Base-by-base conservation (phyloP, 78 protist genomes). In the Tieghemostelium lacteum region DNA sequence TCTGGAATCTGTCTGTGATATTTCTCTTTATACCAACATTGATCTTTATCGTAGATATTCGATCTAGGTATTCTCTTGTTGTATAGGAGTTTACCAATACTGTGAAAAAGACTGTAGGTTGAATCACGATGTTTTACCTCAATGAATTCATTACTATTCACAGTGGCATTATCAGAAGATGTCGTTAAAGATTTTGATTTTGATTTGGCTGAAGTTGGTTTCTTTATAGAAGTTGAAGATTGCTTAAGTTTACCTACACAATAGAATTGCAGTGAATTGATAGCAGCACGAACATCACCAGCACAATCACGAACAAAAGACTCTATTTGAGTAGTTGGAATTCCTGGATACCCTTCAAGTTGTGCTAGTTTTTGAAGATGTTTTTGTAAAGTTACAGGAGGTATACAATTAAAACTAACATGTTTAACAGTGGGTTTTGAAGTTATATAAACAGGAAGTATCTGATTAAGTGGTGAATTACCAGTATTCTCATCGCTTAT, bases 221-320 rank as follows among this genome's bases (percentile, higher is more conserved):
- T 69, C 34, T 20, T 60, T 6, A 69, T 7, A 14, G 10, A 3
- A 50, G 50, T 33, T 10, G 34, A 17, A 40, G 19, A 14, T 42
- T 67, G n/a, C 20, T 60, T 66, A 19, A 19, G 19, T n/a, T 57
- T 65, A 0, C 91, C 91, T 20, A 83, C 45, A 69, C 80, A 83
- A 33, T 58, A 64, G 40, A 83, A 83, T n/a, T 83, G 75, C 28
- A 83, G 37, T 0, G 76, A 69, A 60, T 69, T 58, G 3, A 83
- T 83, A 19, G 91, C 76, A 24, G 91, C 91, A 60, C 91, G 52
- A 2, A 83, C 58, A 58, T 83, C 91, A 31, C 91, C 91, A 16
- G 61, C 91, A 58, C 73, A n/a, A 42, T 83, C 91, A 10, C 49
- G 28, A n/a, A 10, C 55, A 62, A 83, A 26, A 12, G 61, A 39